phyloP scores from a whole-genome alignment of 1,139 yeast species.

The Taphrina communis region DNA sequence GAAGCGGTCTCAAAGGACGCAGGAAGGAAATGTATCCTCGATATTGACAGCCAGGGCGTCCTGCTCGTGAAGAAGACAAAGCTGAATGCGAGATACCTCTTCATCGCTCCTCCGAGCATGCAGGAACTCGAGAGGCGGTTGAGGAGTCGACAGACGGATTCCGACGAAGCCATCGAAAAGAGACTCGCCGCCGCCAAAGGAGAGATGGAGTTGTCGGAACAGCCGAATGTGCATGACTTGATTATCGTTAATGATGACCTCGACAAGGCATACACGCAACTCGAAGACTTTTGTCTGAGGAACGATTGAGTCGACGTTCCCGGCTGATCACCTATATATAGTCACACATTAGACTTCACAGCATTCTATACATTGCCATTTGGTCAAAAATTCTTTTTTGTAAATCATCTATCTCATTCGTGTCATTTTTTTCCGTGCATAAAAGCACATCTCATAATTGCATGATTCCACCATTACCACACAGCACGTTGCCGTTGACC shows the following conservation, averaged over 20 bases:
- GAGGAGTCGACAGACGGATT: constrained; percentile 91
- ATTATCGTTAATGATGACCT: constrained; percentile 89
- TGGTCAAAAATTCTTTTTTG: background rate
- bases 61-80: constrained; percentile 82
- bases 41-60: constrained; percentile 99
- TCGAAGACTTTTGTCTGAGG: constrained; percentile 72
- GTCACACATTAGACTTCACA: background rate
- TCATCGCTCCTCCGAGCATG: constrained; percentile 90
- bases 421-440: background rate
- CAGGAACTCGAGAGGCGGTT: constrained; percentile 76
- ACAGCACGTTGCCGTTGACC: constrained; percentile 34
- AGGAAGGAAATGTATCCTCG: constrained; percentile 75
- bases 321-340: background rate
- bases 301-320: background rate
- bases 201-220: constrained; percentile 84
- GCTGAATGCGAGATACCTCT: constrained; percentile 81
- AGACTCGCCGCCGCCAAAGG: constrained; percentile 84
- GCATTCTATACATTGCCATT: background rate
- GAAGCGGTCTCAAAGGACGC: constrained; percentile 66
- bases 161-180: constrained; percentile 78
- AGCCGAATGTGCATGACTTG: constrained; percentile 87
- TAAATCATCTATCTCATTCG: background rate
- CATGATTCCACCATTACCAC: constrained; percentile 39
- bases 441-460: background rate
- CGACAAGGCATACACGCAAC: constrained; percentile 81